Percentiles rank a stretch among this genome's conserved stretches.
Conservation (phyloP, 179 eudicot species). For the Vitellaria paradoxa region DNA sequence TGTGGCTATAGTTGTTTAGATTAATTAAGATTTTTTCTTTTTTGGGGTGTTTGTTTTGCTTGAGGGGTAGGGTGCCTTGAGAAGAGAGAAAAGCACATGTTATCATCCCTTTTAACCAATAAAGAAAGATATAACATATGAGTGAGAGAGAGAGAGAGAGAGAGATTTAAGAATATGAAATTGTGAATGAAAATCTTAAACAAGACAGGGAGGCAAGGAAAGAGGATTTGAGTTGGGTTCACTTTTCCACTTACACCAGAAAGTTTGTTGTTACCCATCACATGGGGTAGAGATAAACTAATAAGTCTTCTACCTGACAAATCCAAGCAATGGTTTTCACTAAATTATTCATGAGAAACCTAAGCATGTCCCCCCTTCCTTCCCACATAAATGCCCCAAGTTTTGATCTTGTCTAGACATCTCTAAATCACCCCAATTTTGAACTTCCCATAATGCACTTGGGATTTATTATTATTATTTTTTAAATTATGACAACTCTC, state of each 20-base stretch:
- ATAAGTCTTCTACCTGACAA: slow-evolving; percentile 17
- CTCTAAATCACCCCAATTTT: not conserved
- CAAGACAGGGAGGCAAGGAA: slow-evolving; percentile 16
- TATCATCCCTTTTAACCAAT: slow-evolving; percentile 16
- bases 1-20: not conserved
- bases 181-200: not conserved
- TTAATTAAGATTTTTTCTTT: not conserved
- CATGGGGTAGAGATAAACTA: slow-evolving; percentile 29
- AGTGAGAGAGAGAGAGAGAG: not conserved
- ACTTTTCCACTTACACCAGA: slow-evolving; percentile 31
- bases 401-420: slow-evolving; percentile 19
- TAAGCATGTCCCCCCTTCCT: slow-evolving; percentile 28
- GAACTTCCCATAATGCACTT: not conserved
- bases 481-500: too few species aligned
- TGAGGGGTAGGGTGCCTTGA: slow-evolving; percentile 24
- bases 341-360: slow-evolving; percentile 25
- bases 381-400: slow-evolving; percentile 12
- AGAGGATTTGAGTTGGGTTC: slow-evolving; percentile 18
- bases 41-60: slow-evolving; percentile 7
- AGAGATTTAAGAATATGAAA: slow-evolving; percentile 3
- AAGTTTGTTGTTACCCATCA: slow-evolving; percentile 23
- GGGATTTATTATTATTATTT: too few species aligned
- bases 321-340: slow-evolving; percentile 29
- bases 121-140: not conserved
- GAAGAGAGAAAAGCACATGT: slow-evolving; percentile 33